phyloP scores from a whole-genome alignment of 352 stramenopile species.

The Pythium periplocum region DNA sequence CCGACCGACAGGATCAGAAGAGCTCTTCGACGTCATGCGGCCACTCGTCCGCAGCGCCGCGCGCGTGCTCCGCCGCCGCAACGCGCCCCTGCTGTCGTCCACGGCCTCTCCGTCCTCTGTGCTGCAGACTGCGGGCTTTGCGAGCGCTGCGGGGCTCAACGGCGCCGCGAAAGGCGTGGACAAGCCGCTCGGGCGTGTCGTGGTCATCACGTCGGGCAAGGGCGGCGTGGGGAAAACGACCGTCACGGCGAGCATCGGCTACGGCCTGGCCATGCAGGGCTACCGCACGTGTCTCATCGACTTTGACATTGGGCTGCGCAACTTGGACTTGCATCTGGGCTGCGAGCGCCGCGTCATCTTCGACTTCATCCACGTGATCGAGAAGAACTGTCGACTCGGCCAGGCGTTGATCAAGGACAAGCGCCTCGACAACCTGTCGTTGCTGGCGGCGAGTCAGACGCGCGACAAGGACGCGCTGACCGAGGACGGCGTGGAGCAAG shows the following conservation, averaged over 20 bases:
- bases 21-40: too few species aligned
- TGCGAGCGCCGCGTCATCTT: conserved; percentile 93
- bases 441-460: conserved; percentile 89
- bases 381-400: conserved; percentile 85
- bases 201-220: conserved; percentile 91
- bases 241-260: conserved; percentile 82
- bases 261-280: conserved; percentile 76
- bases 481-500: conserved; percentile 78
- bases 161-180: conserved; percentile 1
- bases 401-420: conserved; percentile 92
- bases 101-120: background rate
- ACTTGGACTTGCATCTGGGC: conserved; percentile 90
- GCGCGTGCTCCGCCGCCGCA: too few species aligned
- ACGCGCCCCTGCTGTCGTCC: conserved; percentile 1
- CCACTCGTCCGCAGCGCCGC: too few species aligned
- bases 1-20: too few species aligned
- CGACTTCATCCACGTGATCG: conserved; percentile 93
- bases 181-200: conserved; percentile 48
- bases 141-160: background rate
- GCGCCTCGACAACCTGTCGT: conserved; percentile 70
- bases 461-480: conserved; percentile 89
- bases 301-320: conserved; percentile 93
- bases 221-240: conserved; percentile 93
- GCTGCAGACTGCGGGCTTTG: too few species aligned
- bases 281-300: conserved; percentile 90